Percentiles rank a stretch among this genome's conserved stretches.
Evolutionary conservation across 257 asterid species (phyloP).

Genomic region (Rhazya stricta): DNA sequence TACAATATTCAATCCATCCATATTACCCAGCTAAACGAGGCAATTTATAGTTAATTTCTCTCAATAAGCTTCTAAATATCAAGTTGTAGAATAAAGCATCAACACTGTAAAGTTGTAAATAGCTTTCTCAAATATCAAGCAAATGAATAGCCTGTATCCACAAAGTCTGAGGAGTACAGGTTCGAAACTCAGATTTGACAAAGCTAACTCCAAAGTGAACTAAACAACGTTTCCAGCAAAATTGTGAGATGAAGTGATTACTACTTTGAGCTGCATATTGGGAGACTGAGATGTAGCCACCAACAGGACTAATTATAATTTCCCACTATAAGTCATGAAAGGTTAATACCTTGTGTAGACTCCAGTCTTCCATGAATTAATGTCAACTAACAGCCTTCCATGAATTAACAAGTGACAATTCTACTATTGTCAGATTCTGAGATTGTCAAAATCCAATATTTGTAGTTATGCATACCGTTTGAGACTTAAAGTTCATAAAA

Average conservation of each 20-base stretch:
- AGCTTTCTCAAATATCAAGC: neutral
- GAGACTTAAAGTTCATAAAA: neutral
- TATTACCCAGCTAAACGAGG: neutral
- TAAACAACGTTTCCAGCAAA: neutral
- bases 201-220: neutral
- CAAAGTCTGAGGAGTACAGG: neutral
- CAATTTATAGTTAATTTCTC: neutral
- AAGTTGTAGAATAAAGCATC: neutral
- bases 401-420: neutral
- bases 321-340: neutral
- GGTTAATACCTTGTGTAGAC: neutral
- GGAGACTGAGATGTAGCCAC: neutral
- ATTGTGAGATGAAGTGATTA: neutral
- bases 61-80: neutral
- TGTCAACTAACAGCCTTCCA: neutral
- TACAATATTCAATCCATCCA: neutral
- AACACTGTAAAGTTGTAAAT: neutral
- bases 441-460: neutral
- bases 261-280: neutral
- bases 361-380: no score
- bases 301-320: neutral
- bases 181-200: neutral
- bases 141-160: neutral
- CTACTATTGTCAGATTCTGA: neutral
- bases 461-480: neutral